Evolutionary conservation across 495 filamentous ascomycete genomes (phyloP), one percentile per base, ranked within the genome.

Genomic region (Penicillium malachiteum): DNA sequence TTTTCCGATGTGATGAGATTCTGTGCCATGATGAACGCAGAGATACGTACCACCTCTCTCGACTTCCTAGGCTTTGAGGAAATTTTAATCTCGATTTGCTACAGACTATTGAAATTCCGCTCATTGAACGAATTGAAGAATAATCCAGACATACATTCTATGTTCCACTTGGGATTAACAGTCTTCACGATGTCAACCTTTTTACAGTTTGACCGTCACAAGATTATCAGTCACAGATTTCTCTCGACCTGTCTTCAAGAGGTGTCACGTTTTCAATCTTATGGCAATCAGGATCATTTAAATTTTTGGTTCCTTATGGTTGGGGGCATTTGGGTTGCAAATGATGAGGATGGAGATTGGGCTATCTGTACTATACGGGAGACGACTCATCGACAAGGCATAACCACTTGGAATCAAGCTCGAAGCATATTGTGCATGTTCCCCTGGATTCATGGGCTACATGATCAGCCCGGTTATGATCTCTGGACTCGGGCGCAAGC

Each of bases 391-490:
- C 50, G 16, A 7, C 52, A 42, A 39, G 39, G 57, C 11, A 38
- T 68, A 8, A 33, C 49, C 13, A 59, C 11, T 7, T 68, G 65
- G 65, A 33, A 37, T 8, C 46, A 60, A 18, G 47, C 54, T 38
- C 43, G 40, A 21, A 12, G n/a, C 11, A 14, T 35, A 21, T 8
- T 63, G 11, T 40, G 17, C 21, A 48, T 42, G 9, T 66, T 63
- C 59, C 65, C 65, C 18, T 68, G 65, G 65, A 52, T 68, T 48
- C 32, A 58, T 44, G 40, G 18, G 53, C 21, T 66, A 38, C 65
- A 68, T 40, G 59, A 66, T 39, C n/a, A 52, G n/a, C 54, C 54
- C 7, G 57, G 56, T 31, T 21, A 41, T 30, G 33, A 46, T 16
- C 30, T 68, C 37, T 68, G 63, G 60, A 37, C 21, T 26, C 21